Conservation (phyloP, 495 filamentous ascomycete genomes). For the Terfezia boudieri region DNA sequence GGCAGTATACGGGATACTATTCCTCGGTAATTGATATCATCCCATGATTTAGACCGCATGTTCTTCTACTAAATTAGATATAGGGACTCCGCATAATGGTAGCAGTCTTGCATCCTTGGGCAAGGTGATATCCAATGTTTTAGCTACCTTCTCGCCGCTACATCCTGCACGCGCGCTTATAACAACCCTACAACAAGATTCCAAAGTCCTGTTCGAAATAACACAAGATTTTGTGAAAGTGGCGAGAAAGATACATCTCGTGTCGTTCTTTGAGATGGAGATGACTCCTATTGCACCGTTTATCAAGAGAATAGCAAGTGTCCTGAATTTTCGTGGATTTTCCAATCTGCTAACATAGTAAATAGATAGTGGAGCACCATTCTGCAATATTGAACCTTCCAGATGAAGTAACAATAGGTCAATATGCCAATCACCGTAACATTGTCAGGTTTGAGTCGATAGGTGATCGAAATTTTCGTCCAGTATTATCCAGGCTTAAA, state of each 20-base stretch:
- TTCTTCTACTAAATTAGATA: neutral
- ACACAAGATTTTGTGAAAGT: slow-evolving; percentile 1
- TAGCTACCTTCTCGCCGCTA: too few relatives aligned
- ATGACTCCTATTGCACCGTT: too few relatives aligned
- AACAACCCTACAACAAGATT: neutral
- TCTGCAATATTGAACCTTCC: slow-evolving; percentile 3
- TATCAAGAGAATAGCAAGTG: too few relatives aligned
- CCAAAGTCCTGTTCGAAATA: slow-evolving; percentile 2
- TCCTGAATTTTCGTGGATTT: too few relatives aligned
- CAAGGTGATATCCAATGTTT: too few relatives aligned
- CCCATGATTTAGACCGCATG: neutral
- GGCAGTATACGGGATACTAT: slow-evolving; percentile 2
- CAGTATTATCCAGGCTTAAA: too few relatives aligned
- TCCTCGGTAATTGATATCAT: neutral
- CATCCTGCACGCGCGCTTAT: neutral
- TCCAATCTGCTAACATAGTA: too few relatives aligned
- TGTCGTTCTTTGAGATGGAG: neutral
- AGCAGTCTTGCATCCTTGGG: too few relatives aligned
- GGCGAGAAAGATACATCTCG: neutral
- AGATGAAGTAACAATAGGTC: too few relatives aligned
- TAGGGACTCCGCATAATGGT: too few relatives aligned
- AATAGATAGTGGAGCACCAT: slow-evolving; percentile 3
- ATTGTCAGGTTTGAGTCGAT: too few relatives aligned
- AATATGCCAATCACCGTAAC: neutral
- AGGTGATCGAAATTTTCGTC: too few relatives aligned